Conservation (phyloP, 2,329 filamentous ascomycete genomes). For the Paradendryphiella salina region DNA sequence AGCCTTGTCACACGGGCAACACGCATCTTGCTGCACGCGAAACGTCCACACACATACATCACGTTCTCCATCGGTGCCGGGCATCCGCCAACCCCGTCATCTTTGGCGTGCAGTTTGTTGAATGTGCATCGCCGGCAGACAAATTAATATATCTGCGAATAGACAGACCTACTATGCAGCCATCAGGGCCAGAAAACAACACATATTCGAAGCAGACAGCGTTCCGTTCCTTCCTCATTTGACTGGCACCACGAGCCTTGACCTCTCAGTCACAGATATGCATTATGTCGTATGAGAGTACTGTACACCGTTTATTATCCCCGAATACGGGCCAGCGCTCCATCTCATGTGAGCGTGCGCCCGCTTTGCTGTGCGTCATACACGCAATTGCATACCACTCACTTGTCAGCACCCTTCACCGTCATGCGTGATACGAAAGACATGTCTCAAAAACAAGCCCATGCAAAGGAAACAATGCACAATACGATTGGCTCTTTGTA, state of each 20-base stretch:
- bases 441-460: too few species aligned
- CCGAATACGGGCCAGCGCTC: slow-evolving; percentile 12
- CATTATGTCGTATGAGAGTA: neutral
- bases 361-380: slow-evolving; percentile 12
- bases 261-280: slow-evolving; percentile 1
- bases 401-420: neutral
- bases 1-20: slow-evolving; percentile 9
- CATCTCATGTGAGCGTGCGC: slow-evolving; percentile 2
- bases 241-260: slow-evolving; percentile 1
- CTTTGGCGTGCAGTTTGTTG: neutral
- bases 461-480: too few species aligned
- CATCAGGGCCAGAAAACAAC: neutral
- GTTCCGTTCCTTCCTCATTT: slow-evolving; percentile 11
- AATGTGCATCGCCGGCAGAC: neutral
- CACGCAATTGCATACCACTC: slow-evolving; percentile 2
- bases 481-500: too few species aligned
- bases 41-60: slow-evolving; percentile 4
- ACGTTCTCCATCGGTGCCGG: neutral
- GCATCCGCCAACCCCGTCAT: slow-evolving; percentile 1
- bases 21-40: slow-evolving; percentile 8
- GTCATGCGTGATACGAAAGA: neutral
- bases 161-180: neutral
- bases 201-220: neutral
- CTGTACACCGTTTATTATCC: slow-evolving; percentile 7
- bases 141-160: slow-evolving; percentile 2